These are phyloP conservation scores for Trametes maxima DNA, from an alignment of 768 basidiomycete genomes.

Conservation along the genomic window DNA sequence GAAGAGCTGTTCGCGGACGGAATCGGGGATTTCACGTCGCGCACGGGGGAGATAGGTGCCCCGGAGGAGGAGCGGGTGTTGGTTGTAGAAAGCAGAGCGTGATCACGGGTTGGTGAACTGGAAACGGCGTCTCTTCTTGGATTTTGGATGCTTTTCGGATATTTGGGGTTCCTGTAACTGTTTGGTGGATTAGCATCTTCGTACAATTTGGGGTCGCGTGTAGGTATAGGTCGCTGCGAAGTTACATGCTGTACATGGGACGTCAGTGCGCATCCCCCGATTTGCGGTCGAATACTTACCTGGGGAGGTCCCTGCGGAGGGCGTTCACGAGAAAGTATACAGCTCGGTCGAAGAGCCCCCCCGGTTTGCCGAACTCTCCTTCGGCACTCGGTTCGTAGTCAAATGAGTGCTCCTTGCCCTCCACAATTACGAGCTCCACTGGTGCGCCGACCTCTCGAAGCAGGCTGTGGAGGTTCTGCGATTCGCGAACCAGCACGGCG, in stretches of 20 bases:
- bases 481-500: conserved; percentile 47
- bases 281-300: too few relatives aligned
- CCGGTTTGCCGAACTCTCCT: conserved; percentile 36
- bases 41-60: background rate
- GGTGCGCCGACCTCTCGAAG: conserved; percentile 41
- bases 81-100: background rate
- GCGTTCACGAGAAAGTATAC: conserved; percentile 27
- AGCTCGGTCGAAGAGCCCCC: conserved; percentile 39
- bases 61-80: background rate
- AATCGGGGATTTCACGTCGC: background rate
- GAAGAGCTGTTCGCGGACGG: conserved; percentile 17
- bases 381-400: conserved; percentile 53
- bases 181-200: too few relatives aligned
- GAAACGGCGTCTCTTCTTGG: too few relatives aligned
- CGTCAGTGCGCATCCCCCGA: too few relatives aligned
- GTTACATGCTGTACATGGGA: too few relatives aligned
- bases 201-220: too few relatives aligned
- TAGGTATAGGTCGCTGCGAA: too few relatives aligned
- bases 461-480: conserved; percentile 37
- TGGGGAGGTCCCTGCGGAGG: background rate
- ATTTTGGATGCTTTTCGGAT: too few relatives aligned
- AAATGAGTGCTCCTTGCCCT: conserved; percentile 56
- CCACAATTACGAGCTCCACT: conserved; percentile 40
- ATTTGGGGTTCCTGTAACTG: too few relatives aligned
- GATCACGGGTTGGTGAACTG: too few relatives aligned